Evolutionary conservation across 202 grass and related monocot species (phyloP).

Genomic region (Schoenoplectus tabernaemontani): DNA sequence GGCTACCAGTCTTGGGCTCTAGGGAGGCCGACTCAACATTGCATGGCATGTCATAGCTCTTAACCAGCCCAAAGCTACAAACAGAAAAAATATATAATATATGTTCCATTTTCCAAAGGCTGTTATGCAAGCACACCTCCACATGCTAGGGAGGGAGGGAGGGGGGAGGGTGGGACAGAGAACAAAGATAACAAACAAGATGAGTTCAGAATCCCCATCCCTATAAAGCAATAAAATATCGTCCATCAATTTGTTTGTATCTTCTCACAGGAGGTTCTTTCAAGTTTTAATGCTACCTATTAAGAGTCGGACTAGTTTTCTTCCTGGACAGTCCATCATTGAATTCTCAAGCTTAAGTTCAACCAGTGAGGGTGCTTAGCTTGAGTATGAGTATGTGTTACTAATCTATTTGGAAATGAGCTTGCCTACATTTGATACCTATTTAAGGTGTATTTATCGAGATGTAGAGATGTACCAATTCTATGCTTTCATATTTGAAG

Average conservation of each 20-base stretch:
- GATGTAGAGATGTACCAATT: not conserved
- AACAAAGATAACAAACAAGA: no score
- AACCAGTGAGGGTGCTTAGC: no score
- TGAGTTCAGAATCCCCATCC: no score
- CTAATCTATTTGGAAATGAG: not conserved
- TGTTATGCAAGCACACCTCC: not conserved
- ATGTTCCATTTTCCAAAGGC: not conserved
- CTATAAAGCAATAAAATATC: not conserved
- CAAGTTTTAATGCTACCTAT: not conserved
- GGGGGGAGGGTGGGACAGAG: no score
- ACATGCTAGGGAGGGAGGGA: no score
- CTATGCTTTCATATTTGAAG: not conserved
- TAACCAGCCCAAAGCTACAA: conserved; percentile 83
- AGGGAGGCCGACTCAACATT: conserved; percentile 93
- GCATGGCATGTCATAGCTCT: conserved; percentile 95
- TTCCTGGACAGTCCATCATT: no score
- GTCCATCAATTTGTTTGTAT: not conserved
- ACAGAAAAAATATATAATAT: conserved; percentile 14
- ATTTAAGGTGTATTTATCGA: not conserved
- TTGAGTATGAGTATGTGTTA: not conserved
- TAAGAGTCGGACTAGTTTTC: not conserved
- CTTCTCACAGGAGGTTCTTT: not conserved
- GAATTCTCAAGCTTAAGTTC: no score
- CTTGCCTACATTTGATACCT: not conserved
- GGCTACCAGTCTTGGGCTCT: conserved; percentile 74